These are phyloP conservation scores for Cordyceps tenuipes DNA, from an alignment of 2,329 filamentous ascomycete species.

Conservation along the genomic window DNA sequence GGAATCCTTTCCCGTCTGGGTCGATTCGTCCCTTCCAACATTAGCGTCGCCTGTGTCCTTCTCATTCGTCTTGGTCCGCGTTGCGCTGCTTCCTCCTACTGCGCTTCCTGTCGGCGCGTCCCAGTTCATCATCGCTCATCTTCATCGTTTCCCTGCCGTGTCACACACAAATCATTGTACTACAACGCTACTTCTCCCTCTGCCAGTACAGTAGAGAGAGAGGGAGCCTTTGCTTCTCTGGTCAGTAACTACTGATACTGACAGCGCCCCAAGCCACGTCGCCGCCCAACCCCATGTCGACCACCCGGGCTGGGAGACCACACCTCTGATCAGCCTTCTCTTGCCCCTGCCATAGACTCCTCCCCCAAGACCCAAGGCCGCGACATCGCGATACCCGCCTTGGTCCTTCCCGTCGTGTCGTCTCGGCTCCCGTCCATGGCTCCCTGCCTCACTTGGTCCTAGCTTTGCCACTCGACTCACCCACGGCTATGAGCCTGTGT, in stretches of 20 bases:
- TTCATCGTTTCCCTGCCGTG: slow-evolving; percentile 5
- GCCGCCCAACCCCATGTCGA: slow-evolving; percentile 9
- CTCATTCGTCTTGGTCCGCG: not conserved
- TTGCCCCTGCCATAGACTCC: slow-evolving; percentile 2
- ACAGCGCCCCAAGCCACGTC: slow-evolving; percentile 9
- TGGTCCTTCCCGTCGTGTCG: slow-evolving; percentile 3
- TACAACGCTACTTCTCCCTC: slow-evolving; percentile 1
- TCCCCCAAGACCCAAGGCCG: slow-evolving; percentile 2
- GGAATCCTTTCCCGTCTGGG: not conserved
- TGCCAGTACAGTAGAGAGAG: not conserved
- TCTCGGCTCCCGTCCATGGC: slow-evolving; percentile 12
- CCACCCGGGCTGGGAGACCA: slow-evolving; percentile 1
- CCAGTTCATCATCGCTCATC: not conserved
- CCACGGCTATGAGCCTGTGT: slow-evolving; percentile 12
- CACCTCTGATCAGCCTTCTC: not conserved
- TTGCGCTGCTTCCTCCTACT: not conserved
- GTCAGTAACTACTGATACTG: slow-evolving; percentile 1
- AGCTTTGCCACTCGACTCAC: slow-evolving; percentile 11
- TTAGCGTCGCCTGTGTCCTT: not conserved
- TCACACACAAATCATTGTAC: slow-evolving; percentile 8
- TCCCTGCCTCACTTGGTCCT: slow-evolving; percentile 10
- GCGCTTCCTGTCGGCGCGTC: slow-evolving; percentile 7
- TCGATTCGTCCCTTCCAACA: not conserved
- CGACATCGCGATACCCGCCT: slow-evolving; percentile 6
- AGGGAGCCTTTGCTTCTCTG: not conserved